Conservation (phyloP, 2,329 filamentous ascomycete species). For the Stylonectria norvegica region DNA sequence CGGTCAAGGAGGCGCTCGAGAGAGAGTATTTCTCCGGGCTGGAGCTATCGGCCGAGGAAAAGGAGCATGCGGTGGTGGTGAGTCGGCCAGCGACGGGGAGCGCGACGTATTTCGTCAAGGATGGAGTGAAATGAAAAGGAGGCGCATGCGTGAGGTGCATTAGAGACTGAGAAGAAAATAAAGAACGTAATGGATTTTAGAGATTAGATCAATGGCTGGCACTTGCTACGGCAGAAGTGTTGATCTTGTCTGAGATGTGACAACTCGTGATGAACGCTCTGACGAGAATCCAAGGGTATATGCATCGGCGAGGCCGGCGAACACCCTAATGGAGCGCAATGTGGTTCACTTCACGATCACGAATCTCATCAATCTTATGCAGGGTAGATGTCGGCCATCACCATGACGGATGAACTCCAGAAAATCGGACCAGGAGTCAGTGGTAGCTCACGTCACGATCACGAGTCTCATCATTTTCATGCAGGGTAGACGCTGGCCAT, state of each 20-base stretch:
- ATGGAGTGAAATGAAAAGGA: constrained; percentile 20
- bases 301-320: not conserved
- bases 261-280: not conserved
- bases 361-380: no score
- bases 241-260: not conserved
- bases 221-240: not conserved
- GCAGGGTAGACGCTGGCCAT: no score
- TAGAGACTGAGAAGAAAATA: not conserved
- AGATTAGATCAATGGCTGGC: not conserved
- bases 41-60: constrained; percentile 64
- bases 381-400: no score
- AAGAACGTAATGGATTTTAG: not conserved
- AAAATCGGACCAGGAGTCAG: no score
- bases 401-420: no score
- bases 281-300: not conserved
- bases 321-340: no score
- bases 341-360: no score
- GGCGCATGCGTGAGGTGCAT: no score
- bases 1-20: constrained; percentile 73
- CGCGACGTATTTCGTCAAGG: constrained; percentile 46
- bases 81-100: constrained; percentile 80
- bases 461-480: no score
- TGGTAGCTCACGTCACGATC: no score
- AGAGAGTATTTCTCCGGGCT: constrained; percentile 77
- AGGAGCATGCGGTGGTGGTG: constrained; percentile 77